These are phyloP conservation scores for Carex pumila DNA, from an alignment of 176 grass and related monocot genomes.

Conservation along the genomic window DNA sequence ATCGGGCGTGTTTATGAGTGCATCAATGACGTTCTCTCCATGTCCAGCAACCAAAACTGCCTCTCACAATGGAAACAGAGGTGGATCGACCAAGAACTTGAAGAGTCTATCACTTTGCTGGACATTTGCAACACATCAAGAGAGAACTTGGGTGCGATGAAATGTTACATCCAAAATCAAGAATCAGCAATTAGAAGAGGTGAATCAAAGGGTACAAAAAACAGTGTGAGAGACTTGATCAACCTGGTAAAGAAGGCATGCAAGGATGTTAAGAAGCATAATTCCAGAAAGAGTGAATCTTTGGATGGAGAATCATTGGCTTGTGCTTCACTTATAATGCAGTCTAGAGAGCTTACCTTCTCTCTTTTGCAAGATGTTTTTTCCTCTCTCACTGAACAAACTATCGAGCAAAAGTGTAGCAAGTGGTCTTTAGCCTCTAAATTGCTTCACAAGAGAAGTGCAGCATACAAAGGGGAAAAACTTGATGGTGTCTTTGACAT, in stretches of 20 bases:
- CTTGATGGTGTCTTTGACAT: background rate
- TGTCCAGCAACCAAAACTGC: constrained; percentile 30
- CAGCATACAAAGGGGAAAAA: background rate
- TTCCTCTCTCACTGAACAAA: background rate
- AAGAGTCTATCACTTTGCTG: background rate
- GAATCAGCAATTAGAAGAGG: constrained; percentile 28
- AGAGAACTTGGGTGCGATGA: constrained; percentile 29
- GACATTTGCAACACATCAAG: constrained; percentile 34
- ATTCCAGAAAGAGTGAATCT: constrained; percentile 20
- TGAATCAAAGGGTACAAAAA: constrained; percentile 12
- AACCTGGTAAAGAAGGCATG: constrained; percentile 35
- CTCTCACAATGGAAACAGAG: constrained; percentile 29
- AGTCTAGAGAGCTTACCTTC: background rate
- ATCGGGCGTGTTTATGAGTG: constrained; percentile 11
- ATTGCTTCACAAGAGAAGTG: background rate
- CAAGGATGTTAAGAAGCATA: constrained; percentile 45
- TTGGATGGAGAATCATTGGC: constrained; percentile 3
- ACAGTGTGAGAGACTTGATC: constrained; percentile 29
- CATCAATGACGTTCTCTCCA: constrained; percentile 22
- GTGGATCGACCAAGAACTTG: constrained; percentile 25
- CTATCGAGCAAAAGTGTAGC: background rate
- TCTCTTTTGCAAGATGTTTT: background rate
- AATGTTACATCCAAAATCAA: constrained; percentile 29
- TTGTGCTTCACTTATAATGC: background rate
- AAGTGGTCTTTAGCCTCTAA: background rate